Evolutionary conservation across 257 asterid species (phyloP).

Genomic region (Buddleja alternifolia): DNA sequence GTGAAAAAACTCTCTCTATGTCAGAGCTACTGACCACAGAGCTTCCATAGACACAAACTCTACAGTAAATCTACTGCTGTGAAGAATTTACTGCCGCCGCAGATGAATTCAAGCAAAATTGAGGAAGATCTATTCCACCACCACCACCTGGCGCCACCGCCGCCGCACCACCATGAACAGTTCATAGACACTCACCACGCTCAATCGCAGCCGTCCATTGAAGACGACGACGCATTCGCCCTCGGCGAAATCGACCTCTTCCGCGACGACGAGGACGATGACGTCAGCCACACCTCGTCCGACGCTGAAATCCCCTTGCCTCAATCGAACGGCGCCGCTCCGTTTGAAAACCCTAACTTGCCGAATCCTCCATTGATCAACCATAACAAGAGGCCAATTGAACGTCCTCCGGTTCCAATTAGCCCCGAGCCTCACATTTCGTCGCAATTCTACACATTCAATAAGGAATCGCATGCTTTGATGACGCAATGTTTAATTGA

Average conservation of each 20-base stretch:
- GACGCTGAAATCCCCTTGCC: slow-evolving; percentile 61
- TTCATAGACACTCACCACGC: slow-evolving; percentile 49
- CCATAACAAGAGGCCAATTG: slow-evolving; percentile 30
- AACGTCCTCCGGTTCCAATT: slow-evolving; percentile 38
- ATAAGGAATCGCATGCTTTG: slow-evolving; percentile 72
- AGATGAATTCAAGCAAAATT: slow-evolving; percentile 74
- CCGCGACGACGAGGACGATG: slow-evolving; percentile 85
- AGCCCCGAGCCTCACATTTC: slow-evolving; percentile 83
- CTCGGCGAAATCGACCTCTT: slow-evolving; percentile 68
- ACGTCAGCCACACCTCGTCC: slow-evolving; percentile 77
- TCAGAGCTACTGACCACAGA: slow-evolving; percentile 28
- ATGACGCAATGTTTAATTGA: slow-evolving; percentile 77
- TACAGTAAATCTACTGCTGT: slow-evolving; percentile 4
- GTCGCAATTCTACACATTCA: slow-evolving; percentile 94
- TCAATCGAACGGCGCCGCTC: slow-evolving; percentile 35
- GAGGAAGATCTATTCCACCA: slow-evolving; percentile 70
- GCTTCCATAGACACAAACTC: slow-evolving; percentile 26
- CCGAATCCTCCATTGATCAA: slow-evolving; percentile 25
- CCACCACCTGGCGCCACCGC: slow-evolving; percentile 33
- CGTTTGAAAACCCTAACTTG: slow-evolving; percentile 59
- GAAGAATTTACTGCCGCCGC: slow-evolving; percentile 2
- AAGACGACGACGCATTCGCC: slow-evolving; percentile 68
- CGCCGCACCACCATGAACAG: slow-evolving; percentile 47
- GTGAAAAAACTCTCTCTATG: slow-evolving; percentile 18
- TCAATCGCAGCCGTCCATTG: slow-evolving; percentile 54